Conservation (phyloP, 1,284 basidiomycete species). For the Sanghuangporus sanghuang region DNA sequence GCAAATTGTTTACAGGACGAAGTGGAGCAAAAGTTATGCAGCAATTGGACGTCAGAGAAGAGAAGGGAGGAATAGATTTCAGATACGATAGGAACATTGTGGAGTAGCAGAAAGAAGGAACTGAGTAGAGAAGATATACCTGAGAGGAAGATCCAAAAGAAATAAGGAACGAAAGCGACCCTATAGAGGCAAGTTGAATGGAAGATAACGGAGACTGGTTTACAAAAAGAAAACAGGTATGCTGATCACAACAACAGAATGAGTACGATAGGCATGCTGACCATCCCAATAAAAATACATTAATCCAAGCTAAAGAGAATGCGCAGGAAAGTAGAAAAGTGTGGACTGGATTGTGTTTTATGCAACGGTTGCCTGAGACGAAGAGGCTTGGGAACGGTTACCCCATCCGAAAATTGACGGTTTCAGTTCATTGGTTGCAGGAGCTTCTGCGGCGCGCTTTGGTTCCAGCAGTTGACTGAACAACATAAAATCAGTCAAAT, state of each 20-base stretch:
- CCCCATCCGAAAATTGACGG: slow-evolving; percentile 70
- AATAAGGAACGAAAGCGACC: neutral
- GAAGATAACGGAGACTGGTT: neutral
- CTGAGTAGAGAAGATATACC: neutral
- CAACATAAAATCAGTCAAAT: slow-evolving; percentile 9
- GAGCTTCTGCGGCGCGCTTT: slow-evolving; percentile 65
- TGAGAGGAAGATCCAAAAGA: neutral
- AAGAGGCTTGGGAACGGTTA: slow-evolving; percentile 41
- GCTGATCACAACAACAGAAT: slow-evolving; percentile 10
- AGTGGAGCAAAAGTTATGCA: neutral
- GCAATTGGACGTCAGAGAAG: neutral
- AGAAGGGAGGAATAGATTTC: neutral
- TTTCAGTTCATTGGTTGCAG: slow-evolving; percentile 62
- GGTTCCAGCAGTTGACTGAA: slow-evolving; percentile 75
- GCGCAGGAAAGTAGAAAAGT: neutral
- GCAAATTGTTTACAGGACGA: neutral
- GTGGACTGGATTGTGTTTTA: neutral
- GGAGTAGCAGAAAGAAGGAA: neutral
- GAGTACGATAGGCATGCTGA: neutral
- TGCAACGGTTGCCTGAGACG: slow-evolving; percentile 10
- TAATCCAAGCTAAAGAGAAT: slow-evolving; percentile 1
- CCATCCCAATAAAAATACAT: slow-evolving; percentile 11
- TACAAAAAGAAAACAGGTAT: neutral
- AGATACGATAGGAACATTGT: neutral
- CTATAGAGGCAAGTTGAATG: neutral